phyloP scores from a whole-genome alignment of 2,329 filamentous ascomycete species.

The Ophiocordyceps robertsii region DNA sequence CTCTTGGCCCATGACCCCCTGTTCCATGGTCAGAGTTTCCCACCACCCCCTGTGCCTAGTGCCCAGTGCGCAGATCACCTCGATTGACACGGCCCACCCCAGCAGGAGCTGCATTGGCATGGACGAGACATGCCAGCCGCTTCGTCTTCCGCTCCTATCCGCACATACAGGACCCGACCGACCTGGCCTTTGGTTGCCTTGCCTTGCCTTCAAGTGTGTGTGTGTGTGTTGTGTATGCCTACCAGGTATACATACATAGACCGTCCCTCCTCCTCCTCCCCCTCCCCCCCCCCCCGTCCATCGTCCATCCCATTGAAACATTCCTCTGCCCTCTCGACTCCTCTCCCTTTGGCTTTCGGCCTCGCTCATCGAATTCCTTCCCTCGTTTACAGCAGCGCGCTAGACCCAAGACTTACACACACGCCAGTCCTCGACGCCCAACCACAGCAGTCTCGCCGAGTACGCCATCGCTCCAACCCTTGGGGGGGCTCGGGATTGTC shows the following conservation, averaged over 20 bases:
- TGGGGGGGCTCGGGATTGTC: slow-evolving; percentile 1
- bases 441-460: neutral
- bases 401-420: slow-evolving; percentile 1
- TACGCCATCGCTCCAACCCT: neutral
- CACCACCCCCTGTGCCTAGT: neutral
- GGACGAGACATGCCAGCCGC: slow-evolving; percentile 1
- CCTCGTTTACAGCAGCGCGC: slow-evolving; percentile 2
- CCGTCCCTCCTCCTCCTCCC: too few relatives aligned
- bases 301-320: neutral
- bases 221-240: too few relatives aligned
- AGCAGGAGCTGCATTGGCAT: neutral
- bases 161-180: neutral
- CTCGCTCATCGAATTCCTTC: slow-evolving; percentile 7
- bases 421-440: slow-evolving; percentile 1
- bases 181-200: neutral
- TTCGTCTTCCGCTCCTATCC: neutral
- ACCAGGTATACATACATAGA: too few relatives aligned
- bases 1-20: neutral
- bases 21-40: too few relatives aligned
- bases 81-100: neutral
- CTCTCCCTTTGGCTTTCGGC: neutral
- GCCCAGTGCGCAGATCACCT: slow-evolving; percentile 3
- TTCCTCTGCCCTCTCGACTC: slow-evolving; percentile 5
- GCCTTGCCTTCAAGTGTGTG: too few relatives aligned
- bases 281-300: too few relatives aligned